Conservation (phyloP, 2,329 filamentous ascomycete genomes). For the Curvularia sp. region DNA sequence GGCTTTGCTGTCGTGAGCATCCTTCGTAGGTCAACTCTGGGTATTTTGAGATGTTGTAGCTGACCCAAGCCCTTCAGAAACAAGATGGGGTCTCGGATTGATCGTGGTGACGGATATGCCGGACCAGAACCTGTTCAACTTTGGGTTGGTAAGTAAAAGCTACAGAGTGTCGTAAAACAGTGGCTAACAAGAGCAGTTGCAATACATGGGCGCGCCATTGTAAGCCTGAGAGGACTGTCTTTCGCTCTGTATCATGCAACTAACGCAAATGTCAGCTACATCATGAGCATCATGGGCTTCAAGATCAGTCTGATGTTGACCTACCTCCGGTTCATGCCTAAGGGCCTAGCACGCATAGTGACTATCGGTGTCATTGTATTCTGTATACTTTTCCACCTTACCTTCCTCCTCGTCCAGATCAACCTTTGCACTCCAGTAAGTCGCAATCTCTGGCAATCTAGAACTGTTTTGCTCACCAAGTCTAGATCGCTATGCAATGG, state of each 20-base stretch:
- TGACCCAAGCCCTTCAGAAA: conserved; percentile 13
- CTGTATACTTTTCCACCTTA: conserved; percentile 21
- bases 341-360: conserved; percentile 18
- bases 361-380: conserved; percentile 20
- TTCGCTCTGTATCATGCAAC: neutral
- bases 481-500: conserved; percentile 23
- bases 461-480: neutral
- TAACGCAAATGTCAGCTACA: conserved; percentile 18
- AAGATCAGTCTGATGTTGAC: conserved; percentile 24
- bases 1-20: conserved; percentile 23
- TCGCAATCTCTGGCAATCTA: neutral
- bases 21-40: conserved; percentile 14
- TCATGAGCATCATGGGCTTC: conserved; percentile 26
- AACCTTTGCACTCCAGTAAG: conserved; percentile 25
- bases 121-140: conserved; percentile 20
- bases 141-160: conserved; percentile 16
- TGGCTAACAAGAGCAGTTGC: conserved; percentile 17
- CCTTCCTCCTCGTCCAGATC: conserved; percentile 21
- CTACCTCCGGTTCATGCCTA: conserved; percentile 26
- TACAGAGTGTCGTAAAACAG: neutral
- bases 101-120: conserved; percentile 21
- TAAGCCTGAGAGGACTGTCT: conserved; percentile 2
- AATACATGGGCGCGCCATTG: conserved; percentile 29
- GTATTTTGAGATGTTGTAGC: neutral
- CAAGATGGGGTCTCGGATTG: conserved; percentile 25